Evolutionary conservation across 1,284 basidiomycete species (phyloP).

Genomic region (Apiotrichum porosum): DNA sequence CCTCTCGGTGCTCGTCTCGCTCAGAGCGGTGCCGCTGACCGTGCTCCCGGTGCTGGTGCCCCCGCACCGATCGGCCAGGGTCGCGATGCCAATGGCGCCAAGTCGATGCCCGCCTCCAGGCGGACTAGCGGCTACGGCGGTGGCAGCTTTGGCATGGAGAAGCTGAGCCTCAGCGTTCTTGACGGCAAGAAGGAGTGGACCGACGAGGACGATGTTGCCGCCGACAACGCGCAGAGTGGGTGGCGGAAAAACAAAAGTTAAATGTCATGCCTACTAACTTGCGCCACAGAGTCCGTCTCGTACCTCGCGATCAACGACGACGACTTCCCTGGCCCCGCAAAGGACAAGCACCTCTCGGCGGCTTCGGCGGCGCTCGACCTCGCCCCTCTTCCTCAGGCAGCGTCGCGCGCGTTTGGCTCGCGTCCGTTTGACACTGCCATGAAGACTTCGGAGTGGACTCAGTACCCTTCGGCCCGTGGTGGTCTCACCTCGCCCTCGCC

Average conservation of each 20-base stretch:
- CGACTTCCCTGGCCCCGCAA: slow-evolving; percentile 60
- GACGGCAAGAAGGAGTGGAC: slow-evolving; percentile 29
- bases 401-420: slow-evolving; percentile 60
- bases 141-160: slow-evolving; percentile 47
- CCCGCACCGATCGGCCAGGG: slow-evolving; percentile 32
- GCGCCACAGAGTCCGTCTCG: slow-evolving; percentile 70
- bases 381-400: slow-evolving; percentile 78
- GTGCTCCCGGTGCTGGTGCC: slow-evolving; percentile 17
- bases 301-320: slow-evolving; percentile 89
- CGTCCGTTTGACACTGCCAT: slow-evolving; percentile 55
- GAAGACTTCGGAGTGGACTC: slow-evolving; percentile 89
- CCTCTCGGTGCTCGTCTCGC: slow-evolving; percentile 21
- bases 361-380: slow-evolving; percentile 88
- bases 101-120: slow-evolving; percentile 47
- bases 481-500: slow-evolving; percentile 49
- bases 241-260: background rate
- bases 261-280: background rate
- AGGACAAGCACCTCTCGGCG: slow-evolving; percentile 64
- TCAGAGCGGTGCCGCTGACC: slow-evolving; percentile 6
- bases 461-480: slow-evolving; percentile 58
- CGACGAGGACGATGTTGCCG: slow-evolving; percentile 46
- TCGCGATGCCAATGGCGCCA: slow-evolving; percentile 44
- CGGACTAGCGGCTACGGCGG: slow-evolving; percentile 42
- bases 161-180: slow-evolving; percentile 47
- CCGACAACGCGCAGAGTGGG: slow-evolving; percentile 46